Evolutionary conservation across 768 basidiomycete genomes (phyloP).

Genomic region (Mrakia frigida): DNA sequence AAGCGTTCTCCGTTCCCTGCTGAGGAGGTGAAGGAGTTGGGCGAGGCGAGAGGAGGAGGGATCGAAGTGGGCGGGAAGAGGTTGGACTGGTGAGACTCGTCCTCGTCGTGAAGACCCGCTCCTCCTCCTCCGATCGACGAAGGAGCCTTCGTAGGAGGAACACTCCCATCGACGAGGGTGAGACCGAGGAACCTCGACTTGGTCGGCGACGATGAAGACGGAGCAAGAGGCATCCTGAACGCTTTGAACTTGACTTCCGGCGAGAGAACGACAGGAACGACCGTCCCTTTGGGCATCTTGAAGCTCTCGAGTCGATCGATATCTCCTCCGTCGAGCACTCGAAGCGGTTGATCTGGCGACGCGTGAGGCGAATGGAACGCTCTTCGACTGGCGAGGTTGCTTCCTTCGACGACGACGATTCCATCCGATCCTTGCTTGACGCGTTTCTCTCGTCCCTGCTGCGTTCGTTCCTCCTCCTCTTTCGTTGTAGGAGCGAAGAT

Average conservation of each 20-base stretch:
- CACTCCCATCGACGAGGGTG: background rate
- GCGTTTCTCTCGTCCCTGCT: background rate
- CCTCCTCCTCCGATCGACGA: background rate
- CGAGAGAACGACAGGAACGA: background rate
- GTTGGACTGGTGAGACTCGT: too few relatives aligned
- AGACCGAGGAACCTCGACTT: conserved; percentile 3
- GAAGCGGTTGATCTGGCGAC: background rate
- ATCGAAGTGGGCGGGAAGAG: background rate
- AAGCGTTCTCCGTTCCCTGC: background rate
- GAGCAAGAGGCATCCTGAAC: conserved; percentile 15
- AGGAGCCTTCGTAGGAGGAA: too few relatives aligned
- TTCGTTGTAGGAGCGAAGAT: background rate
- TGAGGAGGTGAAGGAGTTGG: background rate
- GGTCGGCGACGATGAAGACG: background rate
- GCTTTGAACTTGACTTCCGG: conserved; percentile 16
- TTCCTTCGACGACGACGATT: background rate
- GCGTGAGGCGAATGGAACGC: conserved; percentile 11
- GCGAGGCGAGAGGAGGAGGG: background rate
- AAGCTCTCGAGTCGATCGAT: conserved; percentile 15
- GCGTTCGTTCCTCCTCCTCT: background rate
- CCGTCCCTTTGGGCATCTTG: conserved; percentile 10
- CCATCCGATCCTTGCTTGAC: background rate
- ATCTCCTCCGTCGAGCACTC: background rate
- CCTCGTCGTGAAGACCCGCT: background rate
- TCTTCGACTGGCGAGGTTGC: background rate